Evolutionary conservation across 1,284 basidiomycete species (phyloP), one percentile per base, ranked within the genome.

Genomic region (Ceratobasidium theobromae): DNA sequence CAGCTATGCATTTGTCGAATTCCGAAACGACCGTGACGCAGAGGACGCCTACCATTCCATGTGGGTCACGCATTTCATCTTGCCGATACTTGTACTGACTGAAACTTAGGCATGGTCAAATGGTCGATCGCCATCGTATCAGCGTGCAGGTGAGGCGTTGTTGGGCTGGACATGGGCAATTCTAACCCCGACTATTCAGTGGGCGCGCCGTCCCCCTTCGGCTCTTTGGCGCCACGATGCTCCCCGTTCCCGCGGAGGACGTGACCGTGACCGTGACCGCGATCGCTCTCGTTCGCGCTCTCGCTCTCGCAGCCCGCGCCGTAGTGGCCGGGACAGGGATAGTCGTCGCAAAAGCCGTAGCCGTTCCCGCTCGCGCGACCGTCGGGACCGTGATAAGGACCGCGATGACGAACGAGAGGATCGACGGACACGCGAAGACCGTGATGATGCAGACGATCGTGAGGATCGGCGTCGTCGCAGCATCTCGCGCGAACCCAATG

Each of bases 1-100:
- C 80, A 94, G 92, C 79, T 95, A 93, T 77, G 92, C 92, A 67
- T 95, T 95, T 78, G 87, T 95, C 77, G 92, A 95, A 77, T 95
- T 93, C 76, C 86, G 89, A 75, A 86, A 84, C 74, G 82, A 83
- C 65, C 86, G 89, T 58, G 91, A 94, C 74, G 92, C 92, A 16
- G 91, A 93, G 75, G 90, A 93, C 71, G 91, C 92, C 33, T 93
- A 93, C 76, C 88, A 93, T 74, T 91, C 93, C 71, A 93, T 94
- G 92, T 94, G 77, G 71, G 89, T 9, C 14, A n/a, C n/a, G n/a
- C n/a, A n/a, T n/a, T n/a, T n/a, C n/a, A n/a, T n/a, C 28, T 5
- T 30, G 14, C 38, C 23, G 28, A 16, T 46, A 4, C 51, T 40
- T 66, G n/a, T 48, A 55, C 41, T 43, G 28, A n/a, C 46, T 46